Evolutionary conservation across 2,329 filamentous ascomycete species (phyloP), one percentile per base, ranked within the genome.

Genomic region (Lithohypha guttulata): DNA sequence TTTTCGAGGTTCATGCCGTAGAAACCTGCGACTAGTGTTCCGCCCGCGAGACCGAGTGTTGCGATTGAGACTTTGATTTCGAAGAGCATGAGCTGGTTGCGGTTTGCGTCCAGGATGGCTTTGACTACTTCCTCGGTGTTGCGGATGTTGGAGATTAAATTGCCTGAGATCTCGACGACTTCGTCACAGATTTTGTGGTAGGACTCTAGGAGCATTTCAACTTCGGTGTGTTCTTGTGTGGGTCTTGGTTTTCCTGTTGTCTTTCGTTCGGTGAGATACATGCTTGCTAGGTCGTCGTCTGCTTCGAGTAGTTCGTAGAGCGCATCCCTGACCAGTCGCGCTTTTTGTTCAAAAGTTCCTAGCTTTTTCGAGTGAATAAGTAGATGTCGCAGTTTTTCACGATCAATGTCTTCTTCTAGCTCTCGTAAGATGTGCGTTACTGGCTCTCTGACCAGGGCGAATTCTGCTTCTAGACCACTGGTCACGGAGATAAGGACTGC

Each of bases 1-100:
- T 96, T 96, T 58, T 95, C 93, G 48, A 98, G 68, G 65, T 98
- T 98, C 87, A 96, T 96, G 52, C 91, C 91, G 70, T 96, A 98
- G n/a, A 98, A 77, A n/a, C 87, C 87, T 6, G 91, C 93, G 53
- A 95, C 73, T 57, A 96, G 93, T 34, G 91, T 95, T 40, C 91
- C 91, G 57, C 87, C 85, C 39, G 85, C 89, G 33, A 96, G 77
- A n/a, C 87, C 86, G 3, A 98, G 75, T 1, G 91, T 96, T 42
- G 86, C 84, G 44, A 98, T 87, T 56, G 83, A 91, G 65, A 96
- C 94, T 58, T 93, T 94, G 52, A 98, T 78, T 48, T 96, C 91
- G 21, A 96, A 74, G 13, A 98, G 71, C 91, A 98, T 98, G 49
- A 98, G 82, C 6, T 86, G 83, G 65, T 98, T 98, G 50, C 91